These are phyloP conservation scores for Hansenula lynferdii DNA, from an alignment of 1,139 yeast genomes.

Conservation along the genomic window DNA sequence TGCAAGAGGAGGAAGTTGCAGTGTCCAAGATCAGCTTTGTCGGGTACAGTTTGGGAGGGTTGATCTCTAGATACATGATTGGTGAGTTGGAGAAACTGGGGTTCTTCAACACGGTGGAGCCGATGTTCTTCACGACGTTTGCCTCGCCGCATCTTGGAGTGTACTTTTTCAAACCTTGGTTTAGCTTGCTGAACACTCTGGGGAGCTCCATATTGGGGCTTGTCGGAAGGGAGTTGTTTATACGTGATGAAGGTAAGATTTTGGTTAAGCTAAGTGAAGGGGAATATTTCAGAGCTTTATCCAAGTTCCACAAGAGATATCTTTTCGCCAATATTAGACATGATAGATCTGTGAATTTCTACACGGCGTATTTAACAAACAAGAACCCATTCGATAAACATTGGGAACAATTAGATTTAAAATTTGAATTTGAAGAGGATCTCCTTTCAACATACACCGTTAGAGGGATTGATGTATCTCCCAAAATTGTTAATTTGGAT, in stretches of 20 bases:
- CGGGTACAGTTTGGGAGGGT: constrained; percentile 54
- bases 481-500: constrained; percentile 53
- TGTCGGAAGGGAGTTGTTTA: constrained; percentile 71
- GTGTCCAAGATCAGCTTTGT: constrained; percentile 39
- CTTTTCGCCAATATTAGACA: constrained; percentile 71
- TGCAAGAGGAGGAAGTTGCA: constrained; percentile 36
- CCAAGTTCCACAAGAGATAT: constrained; percentile 49
- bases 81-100: constrained; percentile 56
- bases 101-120: constrained; percentile 56
- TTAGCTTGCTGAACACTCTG: constrained; percentile 43
- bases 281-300: constrained; percentile 50
- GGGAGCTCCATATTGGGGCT: constrained; percentile 67
- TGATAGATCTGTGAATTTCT: constrained; percentile 62
- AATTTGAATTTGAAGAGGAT: constrained; percentile 16
- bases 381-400: constrained; percentile 40
- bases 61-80: constrained; percentile 57
- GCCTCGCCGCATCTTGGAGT: constrained; percentile 92
- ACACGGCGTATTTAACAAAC: constrained; percentile 43
- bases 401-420: constrained; percentile 26
- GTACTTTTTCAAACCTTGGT: constrained; percentile 35
- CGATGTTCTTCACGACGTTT: constrained; percentile 68
- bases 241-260: constrained; percentile 40
- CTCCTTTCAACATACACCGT: constrained; percentile 14
- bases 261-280: constrained; percentile 48
- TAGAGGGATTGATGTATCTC: constrained; percentile 29